These are phyloP conservation scores for Paramecium pentaurelia DNA, from an alignment of 73 alveolate species.

Conservation along the genomic window DNA sequence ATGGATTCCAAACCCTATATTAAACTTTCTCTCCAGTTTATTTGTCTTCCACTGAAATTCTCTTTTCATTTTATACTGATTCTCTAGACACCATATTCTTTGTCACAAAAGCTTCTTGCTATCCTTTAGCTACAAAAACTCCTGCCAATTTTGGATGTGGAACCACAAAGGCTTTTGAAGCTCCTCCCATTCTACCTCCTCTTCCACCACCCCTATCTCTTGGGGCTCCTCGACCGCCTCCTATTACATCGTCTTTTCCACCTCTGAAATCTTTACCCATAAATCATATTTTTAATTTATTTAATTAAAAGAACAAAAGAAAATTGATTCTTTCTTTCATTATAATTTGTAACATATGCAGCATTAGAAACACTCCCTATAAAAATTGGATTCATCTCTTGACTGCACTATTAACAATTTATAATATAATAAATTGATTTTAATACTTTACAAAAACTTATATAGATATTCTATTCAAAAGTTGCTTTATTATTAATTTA, in stretches of 20 bases:
- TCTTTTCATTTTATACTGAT: constrained; percentile 86
- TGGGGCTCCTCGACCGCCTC: constrained; percentile 57
- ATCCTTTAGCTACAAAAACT: constrained; percentile 81
- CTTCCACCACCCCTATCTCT: constrained; percentile 80
- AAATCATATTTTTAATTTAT: too few relatives aligned
- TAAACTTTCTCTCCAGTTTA: constrained; percentile 83
- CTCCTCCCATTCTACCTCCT: constrained; percentile 75
- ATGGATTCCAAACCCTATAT: constrained; percentile 99
- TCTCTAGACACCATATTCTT: constrained; percentile 98
- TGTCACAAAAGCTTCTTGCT: constrained; percentile 96
- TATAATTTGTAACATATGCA: too few relatives aligned
- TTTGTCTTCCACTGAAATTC: constrained; percentile 84
- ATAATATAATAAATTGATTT: too few relatives aligned
- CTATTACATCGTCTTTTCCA: constrained; percentile 36
- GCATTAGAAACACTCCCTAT: too few relatives aligned
- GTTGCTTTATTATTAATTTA: too few relatives aligned
- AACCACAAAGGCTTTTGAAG: constrained; percentile 74
- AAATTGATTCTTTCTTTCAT: too few relatives aligned
- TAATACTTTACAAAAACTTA: too few relatives aligned
- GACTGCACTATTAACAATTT: too few relatives aligned
- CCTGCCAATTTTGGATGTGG: constrained; percentile 97
- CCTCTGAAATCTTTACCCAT: too few relatives aligned
- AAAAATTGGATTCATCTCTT: too few relatives aligned
- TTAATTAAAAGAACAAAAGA: too few relatives aligned
- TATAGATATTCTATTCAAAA: too few relatives aligned